These are phyloP conservation scores for Xerocomus subilludens DNA, from an alignment of 1,284 basidiomycete genomes.

Conservation along the genomic window DNA sequence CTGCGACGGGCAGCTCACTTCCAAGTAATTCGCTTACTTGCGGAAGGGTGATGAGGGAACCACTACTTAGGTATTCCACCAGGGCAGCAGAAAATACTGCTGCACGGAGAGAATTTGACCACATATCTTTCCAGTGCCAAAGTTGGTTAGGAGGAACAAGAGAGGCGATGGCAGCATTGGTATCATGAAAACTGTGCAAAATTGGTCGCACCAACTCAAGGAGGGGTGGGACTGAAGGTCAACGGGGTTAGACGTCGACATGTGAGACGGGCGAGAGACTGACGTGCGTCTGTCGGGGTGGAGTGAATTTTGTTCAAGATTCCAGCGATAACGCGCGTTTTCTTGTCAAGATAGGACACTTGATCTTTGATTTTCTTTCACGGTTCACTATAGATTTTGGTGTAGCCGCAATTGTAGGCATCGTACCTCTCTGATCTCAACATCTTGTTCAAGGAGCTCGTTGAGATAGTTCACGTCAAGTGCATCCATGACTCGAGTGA, in stretches of 20 bases:
- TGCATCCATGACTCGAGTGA: constrained; percentile 58
- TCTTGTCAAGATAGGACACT: constrained; percentile 77
- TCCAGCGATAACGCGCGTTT: constrained; percentile 71
- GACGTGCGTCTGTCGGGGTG: constrained; percentile 70
- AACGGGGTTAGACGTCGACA: constrained; percentile 26
- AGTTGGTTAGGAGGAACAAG: constrained; percentile 77
- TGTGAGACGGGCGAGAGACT: constrained; percentile 38
- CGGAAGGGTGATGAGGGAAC: constrained; percentile 69
- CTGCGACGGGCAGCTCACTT: constrained; percentile 61
- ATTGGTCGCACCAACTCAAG: constrained; percentile 67
- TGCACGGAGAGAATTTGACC: constrained; percentile 71
- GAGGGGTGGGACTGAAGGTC: constrained; percentile 66
- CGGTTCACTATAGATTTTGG: constrained; percentile 39
- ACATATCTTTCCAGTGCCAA: constrained; percentile 86
- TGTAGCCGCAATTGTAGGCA: constrained; percentile 18
- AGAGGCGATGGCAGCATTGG: constrained; percentile 62
- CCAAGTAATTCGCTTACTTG: constrained; percentile 68
- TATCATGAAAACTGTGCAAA: constrained; percentile 65
- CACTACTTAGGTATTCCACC: constrained; percentile 71
- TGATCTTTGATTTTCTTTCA: constrained; percentile 79
- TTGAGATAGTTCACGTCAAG: constrained; percentile 66
- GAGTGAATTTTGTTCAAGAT: constrained; percentile 80
- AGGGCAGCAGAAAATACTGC: constrained; percentile 75
- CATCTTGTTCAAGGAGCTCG: constrained; percentile 64
- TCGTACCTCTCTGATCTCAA: constrained; percentile 64